A percentile compares a stretch with the other conserved stretches of the same genome.
phyloP scores from a whole-genome alignment of 2,329 filamentous ascomycete species.

The Trichoderma polysporum region DNA sequence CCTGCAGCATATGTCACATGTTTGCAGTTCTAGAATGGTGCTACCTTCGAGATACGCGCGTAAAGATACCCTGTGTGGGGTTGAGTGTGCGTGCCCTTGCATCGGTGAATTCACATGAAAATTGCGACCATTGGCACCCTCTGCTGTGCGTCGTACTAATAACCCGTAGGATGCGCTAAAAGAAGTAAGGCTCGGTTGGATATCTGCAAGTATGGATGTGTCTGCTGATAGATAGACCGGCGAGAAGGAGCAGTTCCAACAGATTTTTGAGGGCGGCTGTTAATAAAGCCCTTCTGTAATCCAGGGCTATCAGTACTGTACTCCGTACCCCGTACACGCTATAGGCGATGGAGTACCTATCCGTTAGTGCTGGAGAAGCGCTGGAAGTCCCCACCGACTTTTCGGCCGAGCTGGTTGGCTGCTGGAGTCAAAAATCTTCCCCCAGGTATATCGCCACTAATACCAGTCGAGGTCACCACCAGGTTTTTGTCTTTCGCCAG shows the following conservation, averaged over 20 bases:
- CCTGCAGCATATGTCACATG: not conserved
- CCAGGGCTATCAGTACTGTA: not conserved
- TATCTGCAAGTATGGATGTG: not conserved
- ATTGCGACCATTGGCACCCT: not conserved
- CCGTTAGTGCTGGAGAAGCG: not conserved
- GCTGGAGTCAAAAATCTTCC: not conserved
- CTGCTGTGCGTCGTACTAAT: not conserved
- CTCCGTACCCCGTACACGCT: too few relatives aligned
- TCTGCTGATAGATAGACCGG: not conserved
- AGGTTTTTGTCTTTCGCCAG: not conserved
- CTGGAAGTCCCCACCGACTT: not conserved
- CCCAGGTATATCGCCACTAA: constrained; percentile 14
- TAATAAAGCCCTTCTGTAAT: not conserved
- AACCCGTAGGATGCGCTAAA: not conserved
- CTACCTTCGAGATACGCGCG: not conserved
- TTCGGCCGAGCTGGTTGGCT: constrained; percentile 13
- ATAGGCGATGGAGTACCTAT: too few relatives aligned
- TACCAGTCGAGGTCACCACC: constrained; percentile 10
- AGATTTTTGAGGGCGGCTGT: not conserved
- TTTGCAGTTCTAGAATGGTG: not conserved
- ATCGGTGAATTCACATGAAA: constrained; percentile 9
- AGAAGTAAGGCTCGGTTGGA: not conserved
- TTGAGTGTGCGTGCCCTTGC: constrained; percentile 9
- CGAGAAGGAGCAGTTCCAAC: not conserved
- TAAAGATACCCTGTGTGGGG: not conserved